Evolutionary conservation across 768 basidiomycete species (phyloP).

Genomic region (Leccinum ochraceum): DNA sequence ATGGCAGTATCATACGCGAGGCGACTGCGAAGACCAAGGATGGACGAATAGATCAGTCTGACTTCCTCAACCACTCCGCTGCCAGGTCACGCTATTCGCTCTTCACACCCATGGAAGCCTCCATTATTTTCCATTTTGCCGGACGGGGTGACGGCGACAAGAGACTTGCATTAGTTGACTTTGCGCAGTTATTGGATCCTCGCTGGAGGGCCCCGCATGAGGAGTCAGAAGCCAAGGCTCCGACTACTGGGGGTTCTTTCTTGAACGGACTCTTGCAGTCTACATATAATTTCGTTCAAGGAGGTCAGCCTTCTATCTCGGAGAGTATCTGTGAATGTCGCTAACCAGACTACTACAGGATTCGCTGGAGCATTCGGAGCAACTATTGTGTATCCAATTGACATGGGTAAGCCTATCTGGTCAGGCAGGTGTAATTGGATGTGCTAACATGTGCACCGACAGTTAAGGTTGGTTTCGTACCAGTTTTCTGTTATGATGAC

Average conservation of each 20-base stretch:
- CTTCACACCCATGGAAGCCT: conserved; percentile 98
- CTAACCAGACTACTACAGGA: conserved; percentile 46
- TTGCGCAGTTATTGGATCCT: conserved; percentile 90
- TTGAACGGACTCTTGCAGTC: conserved; percentile 65
- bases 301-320: conserved; percentile 49
- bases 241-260: conserved; percentile 41
- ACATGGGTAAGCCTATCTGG: conserved; percentile 60
- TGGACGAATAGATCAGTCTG: conserved; percentile 93
- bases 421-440: neutral
- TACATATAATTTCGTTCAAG: conserved; percentile 83
- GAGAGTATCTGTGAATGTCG: neutral
- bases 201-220: conserved; percentile 79
- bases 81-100: conserved; percentile 88
- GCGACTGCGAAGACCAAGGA: conserved; percentile 90
- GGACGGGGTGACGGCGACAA: conserved; percentile 70
- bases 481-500: conserved; percentile 1
- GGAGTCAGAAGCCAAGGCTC: conserved; percentile 38
- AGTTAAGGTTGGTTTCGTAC: conserved; percentile 66
- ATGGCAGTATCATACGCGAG: conserved; percentile 77
- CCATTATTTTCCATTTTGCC: conserved; percentile 97
- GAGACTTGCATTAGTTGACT: conserved; percentile 84
- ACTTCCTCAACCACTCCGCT: conserved; percentile 90
- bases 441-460: conserved; percentile 14
- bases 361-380: conserved; percentile 93
- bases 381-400: conserved; percentile 97